phyloP scores from a whole-genome alignment of 1,284 basidiomycete genomes.

The Pisolithus thermaeus region DNA sequence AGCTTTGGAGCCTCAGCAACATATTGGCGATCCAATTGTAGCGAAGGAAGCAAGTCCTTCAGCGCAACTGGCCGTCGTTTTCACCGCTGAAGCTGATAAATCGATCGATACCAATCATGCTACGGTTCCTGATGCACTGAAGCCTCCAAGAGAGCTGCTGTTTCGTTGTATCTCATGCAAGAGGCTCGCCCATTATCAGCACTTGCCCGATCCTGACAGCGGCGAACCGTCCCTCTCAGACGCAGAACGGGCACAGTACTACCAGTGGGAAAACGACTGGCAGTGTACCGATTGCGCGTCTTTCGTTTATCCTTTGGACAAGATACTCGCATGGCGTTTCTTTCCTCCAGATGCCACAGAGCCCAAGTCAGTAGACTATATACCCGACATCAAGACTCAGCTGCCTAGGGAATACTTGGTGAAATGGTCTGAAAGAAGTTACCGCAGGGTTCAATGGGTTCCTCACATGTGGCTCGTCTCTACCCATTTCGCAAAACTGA shows the following conservation, averaged over 20 bases:
- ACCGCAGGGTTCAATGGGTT: constrained; percentile 78
- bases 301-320: constrained; percentile 69
- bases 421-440: constrained; percentile 79
- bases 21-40: constrained; percentile 10
- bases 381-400: constrained; percentile 49
- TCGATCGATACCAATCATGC: constrained; percentile 27
- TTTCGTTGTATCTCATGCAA: constrained; percentile 82
- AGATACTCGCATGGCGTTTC: constrained; percentile 88
- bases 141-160: constrained; percentile 42
- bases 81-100: constrained; percentile 24
- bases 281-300: constrained; percentile 76
- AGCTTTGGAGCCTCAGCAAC: constrained; percentile 37
- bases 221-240: constrained; percentile 29
- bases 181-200: constrained; percentile 73
- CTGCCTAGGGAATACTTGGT: constrained; percentile 86
- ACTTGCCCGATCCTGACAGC: constrained; percentile 51
- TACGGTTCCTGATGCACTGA: constrained; percentile 8
- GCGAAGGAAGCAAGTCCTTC: constrained; percentile 1
- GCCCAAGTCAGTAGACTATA: constrained; percentile 34
- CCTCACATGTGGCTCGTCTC: constrained; percentile 85
- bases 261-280: constrained; percentile 65
- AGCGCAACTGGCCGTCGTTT: neutral
- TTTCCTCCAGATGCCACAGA: constrained; percentile 60
- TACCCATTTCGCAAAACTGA: constrained; percentile 55
- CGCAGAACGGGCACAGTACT: constrained; percentile 52